Percentiles rank a stretch among this genome's conserved stretches.
Evolutionary conservation across 345 rosid genomes (phyloP).

Genomic region (Chamaenerion angustifolium): DNA sequence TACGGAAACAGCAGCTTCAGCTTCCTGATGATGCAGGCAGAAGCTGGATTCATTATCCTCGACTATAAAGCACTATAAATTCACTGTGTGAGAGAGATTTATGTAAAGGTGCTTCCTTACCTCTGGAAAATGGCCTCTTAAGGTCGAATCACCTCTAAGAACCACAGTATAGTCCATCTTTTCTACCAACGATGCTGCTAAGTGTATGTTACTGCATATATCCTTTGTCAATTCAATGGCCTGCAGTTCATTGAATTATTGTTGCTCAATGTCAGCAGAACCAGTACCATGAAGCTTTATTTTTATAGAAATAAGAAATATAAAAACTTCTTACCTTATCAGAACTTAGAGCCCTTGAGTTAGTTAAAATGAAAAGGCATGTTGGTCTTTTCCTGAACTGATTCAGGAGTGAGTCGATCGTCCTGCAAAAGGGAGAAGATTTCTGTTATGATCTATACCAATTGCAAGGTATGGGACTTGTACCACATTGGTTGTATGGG

Average conservation of each 20-base stretch:
- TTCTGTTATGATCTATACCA: too few species aligned
- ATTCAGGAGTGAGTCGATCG: slow-evolving; percentile 52
- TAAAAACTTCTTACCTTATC: slow-evolving; percentile 46
- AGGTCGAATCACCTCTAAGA: slow-evolving; percentile 91
- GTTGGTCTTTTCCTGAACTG: slow-evolving; percentile 54
- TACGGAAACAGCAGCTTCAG: slow-evolving; percentile 77
- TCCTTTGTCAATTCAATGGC: slow-evolving; percentile 59
- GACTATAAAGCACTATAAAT: slow-evolving; percentile 1
- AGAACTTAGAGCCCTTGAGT: slow-evolving; percentile 80
- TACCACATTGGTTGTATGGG: too few species aligned
- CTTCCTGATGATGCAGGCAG: slow-evolving; percentile 39
- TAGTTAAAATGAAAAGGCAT: slow-evolving; percentile 88
- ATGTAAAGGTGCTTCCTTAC: slow-evolving; percentile 21
- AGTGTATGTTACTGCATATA: slow-evolving; percentile 53
- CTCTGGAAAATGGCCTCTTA: slow-evolving; percentile 98
- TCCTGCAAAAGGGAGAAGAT: slow-evolving; percentile 32
- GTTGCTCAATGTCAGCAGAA: background rate
- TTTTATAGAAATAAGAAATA: slow-evolving; percentile 2
- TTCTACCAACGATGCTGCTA: slow-evolving; percentile 50
- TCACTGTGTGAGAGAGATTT: background rate
- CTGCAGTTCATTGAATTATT: slow-evolving; percentile 19
- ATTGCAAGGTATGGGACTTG: too few species aligned
- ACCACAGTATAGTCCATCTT: slow-evolving; percentile 59
- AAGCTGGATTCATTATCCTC: slow-evolving; percentile 4
- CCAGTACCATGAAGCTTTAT: background rate